Evolutionary conservation across 2,329 filamentous ascomycete species (phyloP), one percentile per base, ranked within the genome.

Genomic region (Cladosporium austrohemisphaericum): DNA sequence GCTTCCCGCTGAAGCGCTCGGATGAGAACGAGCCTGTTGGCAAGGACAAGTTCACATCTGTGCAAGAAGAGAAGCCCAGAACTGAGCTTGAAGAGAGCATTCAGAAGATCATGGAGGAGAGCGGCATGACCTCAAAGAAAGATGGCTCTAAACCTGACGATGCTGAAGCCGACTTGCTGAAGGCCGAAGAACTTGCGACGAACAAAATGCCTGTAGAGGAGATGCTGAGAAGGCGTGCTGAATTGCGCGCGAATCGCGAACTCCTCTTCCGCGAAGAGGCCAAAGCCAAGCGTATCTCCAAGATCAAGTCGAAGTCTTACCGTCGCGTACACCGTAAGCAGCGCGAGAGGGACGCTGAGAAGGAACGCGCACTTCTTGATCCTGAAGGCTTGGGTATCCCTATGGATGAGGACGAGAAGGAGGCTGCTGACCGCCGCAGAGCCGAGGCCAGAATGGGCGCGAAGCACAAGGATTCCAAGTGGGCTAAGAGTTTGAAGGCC

Each of bases 261-360:
- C 72, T 95, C 6, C 78, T 92, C 56, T 95, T 94, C 60, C 80
- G 91, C 9, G 92, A 97, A 69, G 86, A 94, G 62, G 84, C 90
- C 35, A 85, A 90, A 50, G 81, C 90, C 6, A 94, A 91, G 71
- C 85, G 93, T 19, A 89, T 98, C 71, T 95, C 96, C 73, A 97
- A 97, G 75, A 98, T 98, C 73, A 98, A 98, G 77, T 94, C 88
- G 66, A 98, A 96, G 68, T 81, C 90, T 0, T 98, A 95, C 66
- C 87, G 92, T 49, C 85, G 91, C 36, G 85, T 97, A 11, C 92
- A 97, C 69, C 83, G 92, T 29, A 95, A 86, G 65, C 87, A 86
- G 64, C 75, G 81, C 11, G 80, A 85, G 64, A 76, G 76, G 55
- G 63, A 78, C 52, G 75, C 79, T 41, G 71, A 80, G 52, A 71